Evolutionary conservation across 2,329 filamentous ascomycete species (phyloP).

Genomic region (Scytalidium sp.): DNA sequence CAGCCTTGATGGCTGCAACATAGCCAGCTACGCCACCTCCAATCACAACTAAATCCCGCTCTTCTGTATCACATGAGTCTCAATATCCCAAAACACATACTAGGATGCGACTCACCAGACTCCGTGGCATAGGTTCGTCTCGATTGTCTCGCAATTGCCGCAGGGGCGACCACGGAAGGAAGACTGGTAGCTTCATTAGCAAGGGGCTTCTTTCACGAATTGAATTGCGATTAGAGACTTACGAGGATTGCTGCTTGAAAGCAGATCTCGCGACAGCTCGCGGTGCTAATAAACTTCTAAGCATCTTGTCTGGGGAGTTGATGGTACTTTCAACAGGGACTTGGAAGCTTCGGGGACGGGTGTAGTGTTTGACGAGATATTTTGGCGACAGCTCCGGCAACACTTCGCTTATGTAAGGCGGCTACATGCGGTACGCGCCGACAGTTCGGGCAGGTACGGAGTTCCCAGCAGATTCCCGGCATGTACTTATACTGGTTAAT

Average conservation of each 20-base stretch:
- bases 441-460: background rate
- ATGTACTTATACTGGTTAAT: too few species aligned
- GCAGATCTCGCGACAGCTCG: slow-evolving; percentile 55
- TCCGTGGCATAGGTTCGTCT: slow-evolving; percentile 56
- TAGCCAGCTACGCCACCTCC: slow-evolving; percentile 98
- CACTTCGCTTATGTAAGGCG: background rate
- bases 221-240: slow-evolving; percentile 27
- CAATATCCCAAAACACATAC: slow-evolving; percentile 44
- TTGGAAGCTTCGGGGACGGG: background rate
- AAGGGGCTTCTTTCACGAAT: slow-evolving; percentile 2
- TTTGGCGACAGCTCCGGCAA: background rate
- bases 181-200: slow-evolving; percentile 36
- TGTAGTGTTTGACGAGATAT: slow-evolving; percentile 1
- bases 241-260: slow-evolving; percentile 51
- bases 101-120: slow-evolving; percentile 28
- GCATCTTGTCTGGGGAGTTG: slow-evolving; percentile 43
- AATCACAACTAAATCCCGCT: slow-evolving; percentile 97
- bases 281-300: slow-evolving; percentile 59
- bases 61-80: slow-evolving; percentile 66
- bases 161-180: slow-evolving; percentile 44
- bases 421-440: background rate
- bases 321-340: background rate
- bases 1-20: slow-evolving; percentile 98
- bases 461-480: background rate
- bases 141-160: slow-evolving; percentile 50